phyloP scores from a whole-genome alignment of 2,329 filamentous ascomycete genomes.

The Atkinsonella hypoxylon region DNA sequence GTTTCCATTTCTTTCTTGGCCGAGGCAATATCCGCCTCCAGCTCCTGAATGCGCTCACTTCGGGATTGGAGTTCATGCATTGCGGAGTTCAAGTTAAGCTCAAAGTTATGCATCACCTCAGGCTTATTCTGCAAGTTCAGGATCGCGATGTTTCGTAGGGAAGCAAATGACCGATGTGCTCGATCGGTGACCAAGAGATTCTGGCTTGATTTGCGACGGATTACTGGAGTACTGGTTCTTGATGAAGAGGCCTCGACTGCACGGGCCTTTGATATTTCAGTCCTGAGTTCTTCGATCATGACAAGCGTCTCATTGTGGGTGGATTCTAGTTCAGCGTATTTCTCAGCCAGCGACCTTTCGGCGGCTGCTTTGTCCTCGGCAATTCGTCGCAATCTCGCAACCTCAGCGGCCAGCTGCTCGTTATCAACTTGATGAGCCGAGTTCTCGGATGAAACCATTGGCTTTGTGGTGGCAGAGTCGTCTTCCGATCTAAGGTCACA shows the following conservation, averaged over 20 bases:
- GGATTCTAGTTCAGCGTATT: slow-evolving; percentile 72
- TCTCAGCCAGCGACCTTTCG: slow-evolving; percentile 59
- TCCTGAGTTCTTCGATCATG: slow-evolving; percentile 83
- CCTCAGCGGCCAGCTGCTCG: slow-evolving; percentile 46
- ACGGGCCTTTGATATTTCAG: slow-evolving; percentile 70
- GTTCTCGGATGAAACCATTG: slow-evolving; percentile 25
- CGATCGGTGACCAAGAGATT: slow-evolving; percentile 79
- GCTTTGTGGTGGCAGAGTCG: slow-evolving; percentile 33
- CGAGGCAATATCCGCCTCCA: slow-evolving; percentile 72
- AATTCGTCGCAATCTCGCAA: slow-evolving; percentile 58
- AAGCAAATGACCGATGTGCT: slow-evolving; percentile 81
- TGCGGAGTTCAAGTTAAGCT: slow-evolving; percentile 78
- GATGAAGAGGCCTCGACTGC: slow-evolving; percentile 47
- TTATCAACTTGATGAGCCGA: slow-evolving; percentile 22
- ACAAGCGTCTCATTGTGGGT: slow-evolving; percentile 73
- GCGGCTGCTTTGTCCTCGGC: slow-evolving; percentile 67
- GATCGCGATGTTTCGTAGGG: slow-evolving; percentile 73
- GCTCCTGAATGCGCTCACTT: slow-evolving; percentile 78
- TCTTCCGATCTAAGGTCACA: slow-evolving; percentile 32
- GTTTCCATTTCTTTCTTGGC: slow-evolving; percentile 93
- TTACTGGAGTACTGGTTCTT: slow-evolving; percentile 58
- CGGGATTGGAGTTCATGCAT: slow-evolving; percentile 84
- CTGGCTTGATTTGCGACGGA: slow-evolving; percentile 87
- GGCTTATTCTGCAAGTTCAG: slow-evolving; percentile 76
- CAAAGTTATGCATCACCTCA: slow-evolving; percentile 83